A percentile compares a stretch with the other conserved stretches of the same genome.
Conservation (phyloP, 1,139 yeast genomes). For the Protomyces inundatus region DNA sequence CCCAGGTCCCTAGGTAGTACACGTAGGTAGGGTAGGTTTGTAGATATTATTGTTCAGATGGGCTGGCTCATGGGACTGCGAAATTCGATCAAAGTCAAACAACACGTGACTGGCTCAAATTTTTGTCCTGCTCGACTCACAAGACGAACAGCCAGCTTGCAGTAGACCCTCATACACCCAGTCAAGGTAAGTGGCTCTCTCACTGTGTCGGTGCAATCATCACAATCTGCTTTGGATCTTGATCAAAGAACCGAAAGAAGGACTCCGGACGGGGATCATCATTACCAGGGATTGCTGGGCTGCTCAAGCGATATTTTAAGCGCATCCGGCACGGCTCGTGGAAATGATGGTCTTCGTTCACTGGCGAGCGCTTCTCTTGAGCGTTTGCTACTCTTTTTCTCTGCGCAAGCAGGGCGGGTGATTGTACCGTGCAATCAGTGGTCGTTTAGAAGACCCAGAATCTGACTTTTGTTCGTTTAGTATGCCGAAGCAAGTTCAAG, state of each 20-base stretch:
- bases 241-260: not conserved
- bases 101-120: not conserved
- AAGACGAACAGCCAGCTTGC: not conserved
- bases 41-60: not conserved
- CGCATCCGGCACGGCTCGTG: no score
- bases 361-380: no score
- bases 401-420: slow-evolving; percentile 20
- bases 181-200: not conserved
- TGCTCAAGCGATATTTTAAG: no score
- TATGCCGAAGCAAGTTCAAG: slow-evolving; percentile 43
- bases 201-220: not conserved
- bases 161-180: not conserved
- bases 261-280: no score
- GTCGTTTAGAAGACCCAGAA: not conserved
- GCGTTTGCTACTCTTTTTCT: not conserved
- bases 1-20: not conserved
- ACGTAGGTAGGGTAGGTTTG: no score
- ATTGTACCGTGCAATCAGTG: slow-evolving; percentile 24
- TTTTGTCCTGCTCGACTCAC: not conserved
- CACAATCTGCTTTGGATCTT: not conserved
- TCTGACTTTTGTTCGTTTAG: not conserved
- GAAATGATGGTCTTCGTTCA: no score
- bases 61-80: not conserved
- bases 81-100: not conserved
- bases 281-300: no score